Conservation (phyloP, 1,284 basidiomycete genomes). For the Marasmius sp. region DNA sequence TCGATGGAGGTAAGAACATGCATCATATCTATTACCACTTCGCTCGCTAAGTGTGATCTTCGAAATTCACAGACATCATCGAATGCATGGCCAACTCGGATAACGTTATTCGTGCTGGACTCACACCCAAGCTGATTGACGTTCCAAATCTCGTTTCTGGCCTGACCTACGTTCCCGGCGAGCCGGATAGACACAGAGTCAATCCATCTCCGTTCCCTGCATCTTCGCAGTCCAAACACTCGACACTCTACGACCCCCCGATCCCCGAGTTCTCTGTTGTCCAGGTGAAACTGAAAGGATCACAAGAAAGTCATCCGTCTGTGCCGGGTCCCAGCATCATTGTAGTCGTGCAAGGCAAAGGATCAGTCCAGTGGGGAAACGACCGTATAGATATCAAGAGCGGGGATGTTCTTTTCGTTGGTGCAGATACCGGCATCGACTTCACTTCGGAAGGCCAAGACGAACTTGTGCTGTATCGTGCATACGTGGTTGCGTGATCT, state of each 20-base stretch:
- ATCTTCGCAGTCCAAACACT: slow-evolving; percentile 26
- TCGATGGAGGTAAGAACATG: slow-evolving; percentile 74
- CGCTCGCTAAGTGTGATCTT: not conserved
- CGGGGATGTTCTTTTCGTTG: slow-evolving; percentile 86
- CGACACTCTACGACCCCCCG: slow-evolving; percentile 87
- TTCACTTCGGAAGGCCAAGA: slow-evolving; percentile 37
- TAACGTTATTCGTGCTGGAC: slow-evolving; percentile 97
- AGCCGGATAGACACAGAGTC: slow-evolving; percentile 71
- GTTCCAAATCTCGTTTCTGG: slow-evolving; percentile 87
- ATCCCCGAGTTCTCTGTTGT: slow-evolving; percentile 94
- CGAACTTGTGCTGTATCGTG: slow-evolving; percentile 67
- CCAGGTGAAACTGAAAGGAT: slow-evolving; percentile 52
- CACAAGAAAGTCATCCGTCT: slow-evolving; percentile 53
- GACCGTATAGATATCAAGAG: slow-evolving; percentile 47
- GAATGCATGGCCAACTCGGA: slow-evolving; percentile 99
- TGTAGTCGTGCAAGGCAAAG: slow-evolving; percentile 76
- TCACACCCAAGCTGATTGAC: slow-evolving; percentile 96
- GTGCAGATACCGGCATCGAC: slow-evolving; percentile 62
- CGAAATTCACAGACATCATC: slow-evolving; percentile 73
- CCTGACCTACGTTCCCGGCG: slow-evolving; percentile 82
- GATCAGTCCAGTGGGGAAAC: slow-evolving; percentile 47
- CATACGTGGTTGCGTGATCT: slow-evolving; percentile 57
- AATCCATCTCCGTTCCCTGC: slow-evolving; percentile 51
- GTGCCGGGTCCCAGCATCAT: slow-evolving; percentile 86
- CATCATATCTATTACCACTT: slow-evolving; percentile 2